These are phyloP conservation scores for Capronia americana DNA, from an alignment of 2,329 filamentous ascomycete species.

Conservation along the genomic window DNA sequence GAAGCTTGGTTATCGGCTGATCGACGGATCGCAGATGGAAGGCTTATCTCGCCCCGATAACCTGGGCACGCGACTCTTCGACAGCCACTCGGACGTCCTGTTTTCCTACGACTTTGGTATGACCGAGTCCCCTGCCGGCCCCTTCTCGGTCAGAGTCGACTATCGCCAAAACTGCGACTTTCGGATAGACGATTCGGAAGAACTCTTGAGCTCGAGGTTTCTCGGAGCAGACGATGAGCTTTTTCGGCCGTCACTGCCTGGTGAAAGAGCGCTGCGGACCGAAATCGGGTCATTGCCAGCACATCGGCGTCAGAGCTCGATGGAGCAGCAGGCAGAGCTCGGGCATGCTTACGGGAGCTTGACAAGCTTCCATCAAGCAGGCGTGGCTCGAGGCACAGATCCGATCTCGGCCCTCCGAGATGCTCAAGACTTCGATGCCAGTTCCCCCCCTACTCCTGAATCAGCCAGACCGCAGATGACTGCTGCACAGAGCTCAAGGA, in stretches of 20 bases:
- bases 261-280: slow-evolving; percentile 49
- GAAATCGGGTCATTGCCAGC: slow-evolving; percentile 75
- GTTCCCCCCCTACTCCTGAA: slow-evolving; percentile 57
- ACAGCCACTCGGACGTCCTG: slow-evolving; percentile 66
- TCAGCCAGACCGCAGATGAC: slow-evolving; percentile 57
- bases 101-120: slow-evolving; percentile 82
- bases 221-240: slow-evolving; percentile 89
- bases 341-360: slow-evolving; percentile 87
- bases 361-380: slow-evolving; percentile 84
- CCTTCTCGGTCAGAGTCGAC: slow-evolving; percentile 78
- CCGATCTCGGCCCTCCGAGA: slow-evolving; percentile 83
- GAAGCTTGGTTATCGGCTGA: slow-evolving; percentile 80
- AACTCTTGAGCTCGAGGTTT: slow-evolving; percentile 87
- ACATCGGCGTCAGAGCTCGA: slow-evolving; percentile 54
- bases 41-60: slow-evolving; percentile 68
- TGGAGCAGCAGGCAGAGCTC: slow-evolving; percentile 61
- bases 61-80: slow-evolving; percentile 73
- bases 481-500: slow-evolving; percentile 56
- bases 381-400: slow-evolving; percentile 77
- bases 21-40: slow-evolving; percentile 61
- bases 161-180: slow-evolving; percentile 92
- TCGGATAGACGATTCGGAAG: slow-evolving; percentile 87
- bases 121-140: slow-evolving; percentile 84
- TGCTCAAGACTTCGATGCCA: slow-evolving; percentile 61
- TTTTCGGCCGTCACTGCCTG: slow-evolving; percentile 77